These are phyloP conservation scores for Vigna radiata DNA, from an alignment of 306 rosid species.

Conservation along the genomic window DNA sequence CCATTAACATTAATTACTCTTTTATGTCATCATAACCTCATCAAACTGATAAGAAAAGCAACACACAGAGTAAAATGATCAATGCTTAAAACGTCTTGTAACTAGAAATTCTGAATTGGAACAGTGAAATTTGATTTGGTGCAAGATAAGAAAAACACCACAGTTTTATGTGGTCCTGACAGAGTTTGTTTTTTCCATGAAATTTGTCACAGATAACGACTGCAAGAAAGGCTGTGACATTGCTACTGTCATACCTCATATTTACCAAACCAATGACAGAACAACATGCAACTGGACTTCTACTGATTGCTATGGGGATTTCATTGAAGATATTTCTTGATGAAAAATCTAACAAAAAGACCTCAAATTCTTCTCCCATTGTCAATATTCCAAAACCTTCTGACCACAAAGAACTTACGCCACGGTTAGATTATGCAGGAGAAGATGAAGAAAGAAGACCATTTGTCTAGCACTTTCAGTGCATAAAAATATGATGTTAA, in stretches of 20 bases:
- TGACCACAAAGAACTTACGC: background rate
- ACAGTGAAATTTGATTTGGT: background rate
- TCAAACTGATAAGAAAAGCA: background rate
- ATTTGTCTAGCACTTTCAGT: background rate
- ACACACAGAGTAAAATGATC: background rate
- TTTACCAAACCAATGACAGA: conserved; percentile 27
- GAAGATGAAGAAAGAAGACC: conserved; percentile 7
- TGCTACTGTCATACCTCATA: conserved; percentile 15
- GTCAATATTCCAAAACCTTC: conserved; percentile 8
- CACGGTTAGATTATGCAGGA: background rate
- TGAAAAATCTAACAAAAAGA: background rate
- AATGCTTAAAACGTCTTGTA: background rate
- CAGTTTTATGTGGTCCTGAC: background rate
- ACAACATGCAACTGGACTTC: conserved; percentile 1
- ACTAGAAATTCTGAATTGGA: background rate
- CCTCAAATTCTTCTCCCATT: conserved; percentile 2
- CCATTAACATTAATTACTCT: conserved; percentile 42
- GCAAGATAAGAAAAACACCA: background rate
- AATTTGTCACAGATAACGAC: conserved; percentile 10
- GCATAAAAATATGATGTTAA: background rate
- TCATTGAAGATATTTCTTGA: conserved; percentile 16
- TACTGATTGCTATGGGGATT: conserved; percentile 20
- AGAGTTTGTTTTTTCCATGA: background rate
- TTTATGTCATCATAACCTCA: background rate
- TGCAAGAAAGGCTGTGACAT: conserved; percentile 5